Base-by-base conservation (phyloP, 441 rosid genomes). In the Cnidoscolus chayamansa region DNA sequence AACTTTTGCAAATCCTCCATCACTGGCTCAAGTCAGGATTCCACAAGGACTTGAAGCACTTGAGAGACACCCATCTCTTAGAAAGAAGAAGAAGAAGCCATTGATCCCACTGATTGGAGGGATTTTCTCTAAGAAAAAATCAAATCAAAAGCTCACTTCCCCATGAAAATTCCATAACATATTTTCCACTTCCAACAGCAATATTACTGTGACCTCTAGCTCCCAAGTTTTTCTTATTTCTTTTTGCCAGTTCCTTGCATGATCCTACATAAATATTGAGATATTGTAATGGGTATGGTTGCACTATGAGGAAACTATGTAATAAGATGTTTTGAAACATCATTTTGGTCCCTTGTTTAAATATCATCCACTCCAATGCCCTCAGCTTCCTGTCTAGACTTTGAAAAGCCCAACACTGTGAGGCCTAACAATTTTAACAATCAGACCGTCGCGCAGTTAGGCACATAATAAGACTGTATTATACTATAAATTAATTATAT, bases 11-110 rank as follows among this genome's bases (percentile, higher is more conserved):
- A 74, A 74, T 53, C 71, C 81, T 3, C 68, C 78, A 0, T 79
- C 84, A 2, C 45, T 80, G 25, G 76, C 84, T 73, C 82, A 74
- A 43, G 84, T 81, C 48, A 70, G 72, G 0, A 76, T 79, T 56
- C 87, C 88, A 1, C 81, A 60, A 43, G 85, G 84, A 11, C 65
- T 78, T 25, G 82, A 79, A 31, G 66, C 77, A 35, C 86, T 91
- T 30, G 88, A 86, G 79, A 88, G 97, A 78, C 94, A 90, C 61
- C 90, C 92, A 81, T 93, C 97, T 17, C 79, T 93, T 68, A 86
- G 83, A 74, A 87, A 74, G 80, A 88, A 79, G 85, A 87, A 82
- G 84, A 92, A 87, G 88, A 88, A 90, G 80, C 89, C 93, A 30
- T 65, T 95, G 81, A 78, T 94, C 8, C 94, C 99, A 40, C 80